Percentiles rank a stretch among this genome's conserved stretches.
phyloP scores from a whole-genome alignment of 116 monocot genomes.

The Cymodocea nodosa region DNA sequence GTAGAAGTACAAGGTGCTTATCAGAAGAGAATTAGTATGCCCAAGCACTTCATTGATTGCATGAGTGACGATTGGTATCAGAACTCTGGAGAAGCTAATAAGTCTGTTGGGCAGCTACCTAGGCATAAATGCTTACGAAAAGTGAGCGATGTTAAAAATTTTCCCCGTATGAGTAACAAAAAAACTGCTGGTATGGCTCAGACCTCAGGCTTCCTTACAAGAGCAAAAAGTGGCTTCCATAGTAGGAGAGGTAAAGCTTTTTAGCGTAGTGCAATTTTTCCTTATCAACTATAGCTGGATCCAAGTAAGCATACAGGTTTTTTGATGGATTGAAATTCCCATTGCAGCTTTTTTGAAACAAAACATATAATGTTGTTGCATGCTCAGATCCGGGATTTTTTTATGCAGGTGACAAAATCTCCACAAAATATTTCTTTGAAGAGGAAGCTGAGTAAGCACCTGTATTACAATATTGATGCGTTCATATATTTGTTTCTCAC shows the following conservation, averaged over 20 bases:
- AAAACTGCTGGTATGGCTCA: conserved; percentile 13
- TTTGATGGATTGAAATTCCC: not conserved
- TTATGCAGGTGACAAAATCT: conserved; percentile 36
- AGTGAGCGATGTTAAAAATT: conserved; percentile 28
- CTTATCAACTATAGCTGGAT: not conserved
- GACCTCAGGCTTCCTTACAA: conserved; percentile 1
- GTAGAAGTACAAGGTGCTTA: conserved; percentile 1
- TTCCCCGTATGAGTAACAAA: conserved; percentile 14
- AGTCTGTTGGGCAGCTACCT: conserved; percentile 24
- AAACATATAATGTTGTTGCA: not conserved
- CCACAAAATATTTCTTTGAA: conserved; percentile 43
- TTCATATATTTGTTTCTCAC: not conserved
- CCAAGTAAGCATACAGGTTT: not conserved
- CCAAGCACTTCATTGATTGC: conserved; percentile 15
- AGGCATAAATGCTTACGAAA: conserved; percentile 69
- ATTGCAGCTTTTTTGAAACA: not conserved
- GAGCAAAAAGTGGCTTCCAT: not conserved
- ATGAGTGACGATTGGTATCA: conserved; percentile 48
- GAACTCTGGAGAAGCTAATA: conserved; percentile 31
- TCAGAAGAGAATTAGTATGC: conserved; percentile 3
- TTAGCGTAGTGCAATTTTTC: not conserved
- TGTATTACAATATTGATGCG: not conserved
- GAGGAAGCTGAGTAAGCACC: conserved; percentile 89
- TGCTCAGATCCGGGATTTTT: not conserved
- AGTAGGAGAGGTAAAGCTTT: conserved; percentile 3